Evolutionary conservation across 1,284 basidiomycete genomes (phyloP), one percentile per base, ranked within the genome.

Genomic region (Cryptococcus maquisensis): DNA sequence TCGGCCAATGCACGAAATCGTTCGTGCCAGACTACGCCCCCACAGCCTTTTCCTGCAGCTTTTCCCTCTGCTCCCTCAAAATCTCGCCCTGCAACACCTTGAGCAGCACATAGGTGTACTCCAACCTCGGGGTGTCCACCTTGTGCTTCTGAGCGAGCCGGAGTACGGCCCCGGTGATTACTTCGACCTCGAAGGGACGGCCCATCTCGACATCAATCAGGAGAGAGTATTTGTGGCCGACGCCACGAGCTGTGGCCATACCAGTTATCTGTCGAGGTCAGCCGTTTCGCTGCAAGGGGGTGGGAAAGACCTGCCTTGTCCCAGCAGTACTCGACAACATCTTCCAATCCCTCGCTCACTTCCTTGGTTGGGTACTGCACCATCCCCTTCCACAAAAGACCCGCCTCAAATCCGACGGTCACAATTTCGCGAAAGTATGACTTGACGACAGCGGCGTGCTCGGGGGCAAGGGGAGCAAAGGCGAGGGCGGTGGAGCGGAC

Each of bases 111-210:
- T 73, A 73, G 3, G 56, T 62, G 44, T 69, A 65, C 24, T 66
- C 66, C 18, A 68, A 45, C 15, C 63, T 51, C 0, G 72, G 72
- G 4, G 64, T 65, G 4, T 57, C 46, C 36, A 69, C 46, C 20
- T 56, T 57, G 45, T 63, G 47, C 43, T 63, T 51, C 18, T 60
- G 42, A 0, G 69, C 74, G n/a, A 75, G 57, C n/a, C 57, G 49
- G 23, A 74, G 57, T 1, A 76, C 71, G 1, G 63, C 57, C 1
- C 74, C 72, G 2, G 67, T 59, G 24, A 74, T 73, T 20, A 72
- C 71, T 55, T 76, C 74, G 20, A 74, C 67, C 56, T 76, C 74
- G 59, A 76, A 65, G n/a, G 74, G 74, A 21, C 72, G 62, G 13
- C 66, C 66, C 41, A 67, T 60, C 54, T 73, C 72, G 20, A 74